Conservation (phyloP, 257 asterid species). For the Przewalskia tangutica region DNA sequence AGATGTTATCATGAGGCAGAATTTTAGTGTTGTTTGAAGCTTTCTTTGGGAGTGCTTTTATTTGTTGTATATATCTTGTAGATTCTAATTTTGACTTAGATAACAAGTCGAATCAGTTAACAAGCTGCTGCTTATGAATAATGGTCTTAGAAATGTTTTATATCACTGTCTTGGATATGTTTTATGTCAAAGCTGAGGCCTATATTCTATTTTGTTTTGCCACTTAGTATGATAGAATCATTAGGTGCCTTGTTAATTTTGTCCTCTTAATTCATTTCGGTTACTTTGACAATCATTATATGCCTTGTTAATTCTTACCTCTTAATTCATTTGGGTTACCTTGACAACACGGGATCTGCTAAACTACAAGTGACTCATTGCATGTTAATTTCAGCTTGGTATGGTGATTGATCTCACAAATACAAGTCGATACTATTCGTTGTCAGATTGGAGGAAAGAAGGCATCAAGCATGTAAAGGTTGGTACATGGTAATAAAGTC, state of each 20-base stretch:
- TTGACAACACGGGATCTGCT: background rate
- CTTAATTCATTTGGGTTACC: background rate
- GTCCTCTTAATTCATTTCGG: too few relatives aligned
- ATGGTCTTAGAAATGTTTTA: background rate
- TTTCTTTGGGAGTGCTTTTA: background rate
- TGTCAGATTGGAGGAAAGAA: slow-evolving; percentile 63
- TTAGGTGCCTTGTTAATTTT: background rate
- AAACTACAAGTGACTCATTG: background rate
- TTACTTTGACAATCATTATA: background rate
- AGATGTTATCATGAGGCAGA: background rate
- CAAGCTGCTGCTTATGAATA: background rate
- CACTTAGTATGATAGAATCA: background rate
- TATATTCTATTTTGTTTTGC: background rate
- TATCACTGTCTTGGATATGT: background rate
- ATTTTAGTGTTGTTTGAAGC: background rate
- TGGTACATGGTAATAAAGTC: slow-evolving; percentile 11
- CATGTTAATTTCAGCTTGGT: slow-evolving; percentile 57
- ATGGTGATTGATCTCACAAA: slow-evolving; percentile 95
- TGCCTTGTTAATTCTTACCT: background rate
- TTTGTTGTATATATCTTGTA: too few relatives aligned
- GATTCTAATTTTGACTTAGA: background rate
- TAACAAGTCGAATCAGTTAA: background rate
- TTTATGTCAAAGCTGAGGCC: background rate
- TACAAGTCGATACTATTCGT: slow-evolving; percentile 71
- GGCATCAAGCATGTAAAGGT: slow-evolving; percentile 95